phyloP scores from a whole-genome alignment of 202 grass and related monocot genomes.

The Brachypodium distachyon region DNA sequence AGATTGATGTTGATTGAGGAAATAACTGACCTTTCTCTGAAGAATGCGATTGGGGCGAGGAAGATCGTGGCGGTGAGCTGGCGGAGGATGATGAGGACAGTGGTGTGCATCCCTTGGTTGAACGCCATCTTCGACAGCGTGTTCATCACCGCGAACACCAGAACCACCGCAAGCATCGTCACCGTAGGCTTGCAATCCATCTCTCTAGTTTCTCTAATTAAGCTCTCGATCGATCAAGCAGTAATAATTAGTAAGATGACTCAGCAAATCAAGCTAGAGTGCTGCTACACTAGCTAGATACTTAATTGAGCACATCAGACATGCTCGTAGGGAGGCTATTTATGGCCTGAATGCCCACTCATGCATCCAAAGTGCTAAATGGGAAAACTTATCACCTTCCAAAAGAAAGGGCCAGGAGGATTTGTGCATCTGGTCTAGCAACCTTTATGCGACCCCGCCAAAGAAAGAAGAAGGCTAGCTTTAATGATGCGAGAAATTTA shows the following conservation, averaged over 20 bases:
- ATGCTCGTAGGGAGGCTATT: background rate
- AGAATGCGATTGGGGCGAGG: constrained; percentile 65
- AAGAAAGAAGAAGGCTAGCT: background rate
- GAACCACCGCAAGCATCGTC: constrained; percentile 41
- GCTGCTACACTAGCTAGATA: background rate
- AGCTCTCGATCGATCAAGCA: background rate
- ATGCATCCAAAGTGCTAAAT: background rate
- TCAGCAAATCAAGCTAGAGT: background rate
- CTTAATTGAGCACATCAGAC: background rate
- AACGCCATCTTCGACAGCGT: constrained; percentile 56
- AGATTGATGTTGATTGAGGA: background rate
- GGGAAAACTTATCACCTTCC: background rate
- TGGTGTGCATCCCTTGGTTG: constrained; percentile 51
- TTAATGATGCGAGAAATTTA: too few relatives aligned
- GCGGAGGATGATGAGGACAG: constrained; percentile 64
- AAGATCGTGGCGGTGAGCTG: constrained; percentile 58
- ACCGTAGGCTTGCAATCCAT: constrained; percentile 24
- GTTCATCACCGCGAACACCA: constrained; percentile 62
- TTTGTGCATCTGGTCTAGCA: background rate
- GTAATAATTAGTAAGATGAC: background rate
- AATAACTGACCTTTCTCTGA: constrained; percentile 59
- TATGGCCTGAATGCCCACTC: too few relatives aligned
- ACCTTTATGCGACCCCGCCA: background rate
- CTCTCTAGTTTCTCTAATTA: too few relatives aligned
- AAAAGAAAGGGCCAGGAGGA: background rate